These are phyloP conservation scores for Dioszegia aurantiaca DNA, from an alignment of 768 basidiomycete species.

Conservation along the genomic window DNA sequence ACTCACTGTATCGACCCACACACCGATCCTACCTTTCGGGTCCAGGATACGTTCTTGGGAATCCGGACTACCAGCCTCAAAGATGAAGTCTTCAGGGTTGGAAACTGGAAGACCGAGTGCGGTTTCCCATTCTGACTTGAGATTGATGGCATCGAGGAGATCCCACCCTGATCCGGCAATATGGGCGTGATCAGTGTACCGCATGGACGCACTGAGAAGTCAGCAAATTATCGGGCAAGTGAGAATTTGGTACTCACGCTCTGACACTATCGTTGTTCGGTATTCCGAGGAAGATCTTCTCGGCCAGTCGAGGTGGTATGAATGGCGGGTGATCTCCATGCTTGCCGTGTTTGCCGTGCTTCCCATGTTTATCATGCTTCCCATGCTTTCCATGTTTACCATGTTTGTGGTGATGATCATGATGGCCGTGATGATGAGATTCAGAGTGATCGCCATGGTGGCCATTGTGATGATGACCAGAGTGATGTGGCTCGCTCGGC, in stretches of 20 bases:
- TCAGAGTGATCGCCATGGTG: not conserved
- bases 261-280: constrained; percentile 45
- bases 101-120: constrained; percentile 41
- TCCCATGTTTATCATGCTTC: constrained; percentile 15
- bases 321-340: constrained; percentile 9
- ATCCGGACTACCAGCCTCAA: constrained; percentile 42
- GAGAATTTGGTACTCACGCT: too few relatives aligned
- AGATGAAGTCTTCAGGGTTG: constrained; percentile 41
- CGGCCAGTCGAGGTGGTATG: constrained; percentile 38
- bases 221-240: not conserved
- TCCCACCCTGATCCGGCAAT: constrained; percentile 50
- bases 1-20: constrained; percentile 51
- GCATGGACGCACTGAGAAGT: constrained; percentile 31
- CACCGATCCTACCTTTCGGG: constrained; percentile 36
- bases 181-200: constrained; percentile 46
- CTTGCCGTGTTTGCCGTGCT: constrained; percentile 18
- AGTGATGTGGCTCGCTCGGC: not conserved
- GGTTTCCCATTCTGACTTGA: constrained; percentile 49
- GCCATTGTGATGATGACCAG: not conserved
- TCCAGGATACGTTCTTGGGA: constrained; percentile 32
- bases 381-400: constrained; percentile 15
- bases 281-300: constrained; percentile 45
- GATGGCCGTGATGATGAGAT: not conserved
- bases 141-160: constrained; percentile 40
- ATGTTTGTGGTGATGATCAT: constrained; percentile 20